Percentiles rank a stretch among this genome's conserved stretches.
Conservation (phyloP, 169 alveolate genomes). For the Babesia ovata region DNA sequence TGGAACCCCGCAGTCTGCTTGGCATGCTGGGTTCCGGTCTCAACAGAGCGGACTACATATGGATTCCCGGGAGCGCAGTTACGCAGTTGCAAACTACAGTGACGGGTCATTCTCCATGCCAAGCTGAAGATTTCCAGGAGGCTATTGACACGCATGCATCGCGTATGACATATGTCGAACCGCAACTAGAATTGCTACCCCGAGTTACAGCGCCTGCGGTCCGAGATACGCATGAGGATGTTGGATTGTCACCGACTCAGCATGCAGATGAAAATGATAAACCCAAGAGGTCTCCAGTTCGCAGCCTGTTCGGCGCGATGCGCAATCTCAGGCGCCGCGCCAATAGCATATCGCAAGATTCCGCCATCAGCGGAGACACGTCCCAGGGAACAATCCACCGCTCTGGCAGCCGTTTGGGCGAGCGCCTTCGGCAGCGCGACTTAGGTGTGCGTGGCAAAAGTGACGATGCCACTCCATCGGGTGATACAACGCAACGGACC, state of each 20-base stretch:
- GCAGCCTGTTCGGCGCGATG: slow-evolving; percentile 31
- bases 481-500: not conserved
- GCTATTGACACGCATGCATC: slow-evolving; percentile 4
- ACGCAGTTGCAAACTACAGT: slow-evolving; percentile 11
- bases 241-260: not conserved
- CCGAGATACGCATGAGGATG: not conserved
- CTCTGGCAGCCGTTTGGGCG: not conserved
- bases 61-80: too few species aligned
- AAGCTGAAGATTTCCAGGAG: slow-evolving; percentile 7
- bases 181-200: not conserved
- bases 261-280: not conserved
- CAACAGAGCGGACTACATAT: not conserved
- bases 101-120: not conserved
- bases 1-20: slow-evolving; percentile 25
- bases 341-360: slow-evolving; percentile 1
- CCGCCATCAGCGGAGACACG: not conserved
- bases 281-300: slow-evolving; percentile 21
- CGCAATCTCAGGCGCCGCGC: slow-evolving; percentile 23
- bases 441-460: not conserved
- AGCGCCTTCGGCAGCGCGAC: slow-evolving; percentile 2
- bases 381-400: not conserved
- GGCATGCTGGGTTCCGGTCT: slow-evolving; percentile 4
- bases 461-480: not conserved
- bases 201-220: not conserved
- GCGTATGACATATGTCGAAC: not conserved